phyloP scores from a whole-genome alignment of 2,329 filamentous ascomycete species.

The Hypoxylon sp. region DNA sequence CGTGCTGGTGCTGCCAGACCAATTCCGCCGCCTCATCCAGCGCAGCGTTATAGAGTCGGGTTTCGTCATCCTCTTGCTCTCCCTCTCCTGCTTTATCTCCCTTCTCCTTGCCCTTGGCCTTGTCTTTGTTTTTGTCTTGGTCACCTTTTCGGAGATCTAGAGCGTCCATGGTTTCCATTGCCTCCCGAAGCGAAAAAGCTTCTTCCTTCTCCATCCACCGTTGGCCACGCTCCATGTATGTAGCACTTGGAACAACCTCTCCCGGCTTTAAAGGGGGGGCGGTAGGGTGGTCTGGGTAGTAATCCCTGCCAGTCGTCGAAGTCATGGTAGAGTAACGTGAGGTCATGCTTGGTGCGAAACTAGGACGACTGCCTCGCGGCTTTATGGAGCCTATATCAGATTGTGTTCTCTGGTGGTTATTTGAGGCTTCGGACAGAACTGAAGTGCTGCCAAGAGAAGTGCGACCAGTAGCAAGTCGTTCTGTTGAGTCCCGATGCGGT shows the following conservation, averaged over 20 bases:
- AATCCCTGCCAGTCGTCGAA: conserved; percentile 60
- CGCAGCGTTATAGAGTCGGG: conserved; percentile 74
- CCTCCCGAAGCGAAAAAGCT: conserved; percentile 74
- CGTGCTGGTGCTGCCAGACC: conserved; percentile 80
- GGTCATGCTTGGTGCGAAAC: conserved; percentile 60
- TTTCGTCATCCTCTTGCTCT: conserved; percentile 65
- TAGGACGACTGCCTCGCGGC: conserved; percentile 55
- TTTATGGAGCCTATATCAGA: conserved; percentile 21
- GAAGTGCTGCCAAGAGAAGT: conserved; percentile 49
- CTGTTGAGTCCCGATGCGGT: conserved; percentile 49
- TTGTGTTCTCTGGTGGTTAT: conserved; percentile 46
- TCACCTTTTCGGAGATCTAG: conserved; percentile 67
- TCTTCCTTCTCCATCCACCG: conserved; percentile 87
- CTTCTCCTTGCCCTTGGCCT: too few relatives aligned
- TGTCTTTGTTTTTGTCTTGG: conserved; percentile 41
- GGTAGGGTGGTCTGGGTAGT: conserved; percentile 59
- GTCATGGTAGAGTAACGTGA: conserved; percentile 63
- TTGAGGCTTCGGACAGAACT: conserved; percentile 50
- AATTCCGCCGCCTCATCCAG: conserved; percentile 82
- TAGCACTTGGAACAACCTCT: conserved; percentile 72
- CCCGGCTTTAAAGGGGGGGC: conserved; percentile 64
- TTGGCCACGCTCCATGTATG: conserved; percentile 79
- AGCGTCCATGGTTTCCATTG: conserved; percentile 81
- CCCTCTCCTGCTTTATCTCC: too few relatives aligned
- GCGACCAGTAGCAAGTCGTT: conserved; percentile 45